Evolutionary conservation across 495 filamentous ascomycete genomes (phyloP).

Genomic region (Xylaria nigripes): DNA sequence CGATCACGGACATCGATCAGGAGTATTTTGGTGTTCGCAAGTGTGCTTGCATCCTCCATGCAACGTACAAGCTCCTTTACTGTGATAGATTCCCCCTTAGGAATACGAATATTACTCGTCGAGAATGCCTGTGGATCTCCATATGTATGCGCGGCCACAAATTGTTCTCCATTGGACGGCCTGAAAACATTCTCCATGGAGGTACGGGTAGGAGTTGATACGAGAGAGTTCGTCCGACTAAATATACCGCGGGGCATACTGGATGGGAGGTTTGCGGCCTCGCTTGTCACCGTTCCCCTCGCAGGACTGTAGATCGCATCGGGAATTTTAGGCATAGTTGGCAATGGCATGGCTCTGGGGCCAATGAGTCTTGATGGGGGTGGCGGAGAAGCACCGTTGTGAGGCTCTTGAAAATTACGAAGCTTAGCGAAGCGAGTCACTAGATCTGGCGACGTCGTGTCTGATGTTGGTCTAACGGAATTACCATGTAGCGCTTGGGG

Average conservation of each 20-base stretch:
- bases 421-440: slow-evolving; percentile 52
- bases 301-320: slow-evolving; percentile 79
- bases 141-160: slow-evolving; percentile 27
- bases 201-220: slow-evolving; percentile 25
- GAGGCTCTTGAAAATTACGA: slow-evolving; percentile 28
- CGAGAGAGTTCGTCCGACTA: slow-evolving; percentile 38
- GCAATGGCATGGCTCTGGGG: slow-evolving; percentile 39
- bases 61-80: slow-evolving; percentile 58
- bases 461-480: slow-evolving; percentile 26
- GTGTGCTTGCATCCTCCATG: slow-evolving; percentile 39
- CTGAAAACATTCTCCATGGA: slow-evolving; percentile 16
- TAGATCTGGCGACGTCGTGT: slow-evolving; percentile 35
- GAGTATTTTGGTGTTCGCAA: slow-evolving; percentile 59
- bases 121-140: slow-evolving; percentile 17
- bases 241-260: slow-evolving; percentile 42
- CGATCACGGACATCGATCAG: slow-evolving; percentile 81
- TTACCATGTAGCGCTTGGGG: slow-evolving; percentile 53
- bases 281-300: slow-evolving; percentile 47
- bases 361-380: not conserved
- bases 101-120: slow-evolving; percentile 27
- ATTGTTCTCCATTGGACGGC: slow-evolving; percentile 19
- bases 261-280: slow-evolving; percentile 41
- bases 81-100: slow-evolving; percentile 54
- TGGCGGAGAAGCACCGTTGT: slow-evolving; percentile 16
- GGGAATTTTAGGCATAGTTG: slow-evolving; percentile 63